Evolutionary conservation across 73 alveolate genomes (phyloP).

Genomic region (Diophrys sp.): DNA sequence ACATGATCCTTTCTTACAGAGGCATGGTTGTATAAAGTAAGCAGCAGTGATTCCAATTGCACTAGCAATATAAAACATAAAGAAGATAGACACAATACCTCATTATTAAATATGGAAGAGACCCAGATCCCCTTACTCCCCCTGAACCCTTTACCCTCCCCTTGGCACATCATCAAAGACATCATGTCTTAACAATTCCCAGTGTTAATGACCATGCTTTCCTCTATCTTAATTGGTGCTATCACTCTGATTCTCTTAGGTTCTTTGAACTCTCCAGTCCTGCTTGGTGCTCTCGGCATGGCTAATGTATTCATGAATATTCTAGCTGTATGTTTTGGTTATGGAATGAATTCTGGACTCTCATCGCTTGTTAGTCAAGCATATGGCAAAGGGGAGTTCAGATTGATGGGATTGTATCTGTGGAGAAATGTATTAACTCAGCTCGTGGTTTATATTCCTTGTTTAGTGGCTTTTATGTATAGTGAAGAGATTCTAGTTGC

Average conservation of each 20-base stretch:
- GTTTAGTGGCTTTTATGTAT: background rate
- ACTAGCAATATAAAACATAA: too few relatives aligned
- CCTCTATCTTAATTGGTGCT: background rate
- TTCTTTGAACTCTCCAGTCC: background rate
- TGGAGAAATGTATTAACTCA: background rate
- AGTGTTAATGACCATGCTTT: background rate
- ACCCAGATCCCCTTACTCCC: too few relatives aligned
- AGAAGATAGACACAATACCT: too few relatives aligned
- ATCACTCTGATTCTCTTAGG: background rate
- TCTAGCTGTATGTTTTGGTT: background rate
- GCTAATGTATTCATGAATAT: background rate
- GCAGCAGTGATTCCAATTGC: too few relatives aligned
- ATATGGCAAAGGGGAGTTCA: background rate
- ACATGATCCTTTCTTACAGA: too few relatives aligned
- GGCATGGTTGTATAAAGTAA: too few relatives aligned
- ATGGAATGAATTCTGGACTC: background rate
- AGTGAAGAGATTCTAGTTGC: background rate
- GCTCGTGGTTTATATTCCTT: background rate
- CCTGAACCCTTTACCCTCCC: too few relatives aligned
- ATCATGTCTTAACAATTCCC: too few relatives aligned
- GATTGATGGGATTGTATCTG: background rate
- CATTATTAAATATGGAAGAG: too few relatives aligned
- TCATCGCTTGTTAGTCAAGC: background rate
- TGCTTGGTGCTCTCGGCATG: background rate
- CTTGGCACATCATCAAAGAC: too few relatives aligned